Evolutionary conservation across 2,329 filamentous ascomycete species (phyloP).

Genomic region (Cadophora luteo-olivacea): DNA sequence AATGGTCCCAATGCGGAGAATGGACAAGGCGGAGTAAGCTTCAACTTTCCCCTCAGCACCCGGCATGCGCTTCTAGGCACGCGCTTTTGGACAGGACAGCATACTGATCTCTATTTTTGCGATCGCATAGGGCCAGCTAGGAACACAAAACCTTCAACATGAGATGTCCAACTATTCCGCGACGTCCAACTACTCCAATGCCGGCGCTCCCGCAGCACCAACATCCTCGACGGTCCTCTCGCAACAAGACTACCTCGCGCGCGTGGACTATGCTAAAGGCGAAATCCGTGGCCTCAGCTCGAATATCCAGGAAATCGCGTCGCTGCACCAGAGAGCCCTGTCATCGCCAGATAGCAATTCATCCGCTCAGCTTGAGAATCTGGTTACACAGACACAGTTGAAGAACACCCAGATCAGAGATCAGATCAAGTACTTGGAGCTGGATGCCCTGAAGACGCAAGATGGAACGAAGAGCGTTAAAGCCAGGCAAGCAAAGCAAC

Average conservation of each 20-base stretch:
- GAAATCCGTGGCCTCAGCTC: conserved; percentile 71
- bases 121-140: conserved; percentile 27
- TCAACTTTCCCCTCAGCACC: conserved; percentile 17
- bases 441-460: conserved; percentile 69
- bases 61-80: conserved; percentile 1
- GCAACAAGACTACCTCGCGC: conserved; percentile 71
- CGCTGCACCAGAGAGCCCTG: conserved; percentile 75
- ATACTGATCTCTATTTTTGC: conserved; percentile 16
- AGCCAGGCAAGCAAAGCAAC: conserved; percentile 73
- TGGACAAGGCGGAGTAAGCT: conserved; percentile 41
- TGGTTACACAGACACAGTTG: conserved; percentile 73
- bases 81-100: background rate
- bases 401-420: conserved; percentile 79
- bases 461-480: conserved; percentile 69
- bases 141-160: conserved; percentile 35
- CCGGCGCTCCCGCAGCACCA: conserved; percentile 35
- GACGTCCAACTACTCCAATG: conserved; percentile 39
- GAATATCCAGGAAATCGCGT: conserved; percentile 71
- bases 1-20: conserved; percentile 53
- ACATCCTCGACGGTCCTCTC: conserved; percentile 53
- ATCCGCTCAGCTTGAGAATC: conserved; percentile 62
- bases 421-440: conserved; percentile 78
- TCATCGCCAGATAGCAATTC: conserved; percentile 64
- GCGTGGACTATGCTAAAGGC: conserved; percentile 69
- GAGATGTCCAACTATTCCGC: conserved; percentile 40